Percentiles rank a stretch among this genome's conserved stretches.
Evolutionary conservation across 2,329 filamentous ascomycete species (phyloP).

Genomic region (Calycina marina): DNA sequence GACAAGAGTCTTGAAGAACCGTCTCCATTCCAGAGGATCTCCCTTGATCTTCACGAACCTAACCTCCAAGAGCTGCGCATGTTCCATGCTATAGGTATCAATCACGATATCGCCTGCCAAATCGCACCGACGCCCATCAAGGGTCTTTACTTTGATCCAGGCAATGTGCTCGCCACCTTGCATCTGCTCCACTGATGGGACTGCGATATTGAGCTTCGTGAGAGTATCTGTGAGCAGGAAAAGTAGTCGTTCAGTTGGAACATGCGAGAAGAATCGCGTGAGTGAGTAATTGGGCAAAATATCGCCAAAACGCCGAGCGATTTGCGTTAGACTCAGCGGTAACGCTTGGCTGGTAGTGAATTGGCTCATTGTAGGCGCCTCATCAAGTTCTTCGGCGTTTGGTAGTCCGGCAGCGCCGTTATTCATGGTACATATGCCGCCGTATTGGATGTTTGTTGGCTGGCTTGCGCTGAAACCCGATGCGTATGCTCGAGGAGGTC

Average conservation of each 20-base stretch:
- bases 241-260: slow-evolving; percentile 60
- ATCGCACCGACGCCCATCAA: slow-evolving; percentile 57
- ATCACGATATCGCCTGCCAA: slow-evolving; percentile 64
- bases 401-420: slow-evolving; percentile 23
- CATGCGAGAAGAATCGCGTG: slow-evolving; percentile 81
- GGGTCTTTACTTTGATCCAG: slow-evolving; percentile 58
- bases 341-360: slow-evolving; percentile 70
- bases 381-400: slow-evolving; percentile 51
- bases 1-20: slow-evolving; percentile 94
- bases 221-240: slow-evolving; percentile 69
- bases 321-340: slow-evolving; percentile 75
- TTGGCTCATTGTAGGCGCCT: slow-evolving; percentile 77
- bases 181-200: slow-evolving; percentile 31
- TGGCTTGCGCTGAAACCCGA: slow-evolving; percentile 26
- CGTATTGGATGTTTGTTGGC: slow-evolving; percentile 24
- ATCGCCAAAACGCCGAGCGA: slow-evolving; percentile 75
- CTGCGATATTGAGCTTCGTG: slow-evolving; percentile 71
- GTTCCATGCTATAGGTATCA: slow-evolving; percentile 44
- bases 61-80: slow-evolving; percentile 60
- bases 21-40: slow-evolving; percentile 88
- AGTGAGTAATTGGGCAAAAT: slow-evolving; percentile 79
- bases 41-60: slow-evolving; percentile 90
- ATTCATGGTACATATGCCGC: slow-evolving; percentile 13
- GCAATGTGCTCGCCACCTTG: slow-evolving; percentile 40
- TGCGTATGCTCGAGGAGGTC: slow-evolving; percentile 31